A percentile compares a stretch with the other conserved stretches of the same genome.
Evolutionary conservation across 73 alveolate genomes (phyloP).

Genomic region (Uronychia binucleata): DNA sequence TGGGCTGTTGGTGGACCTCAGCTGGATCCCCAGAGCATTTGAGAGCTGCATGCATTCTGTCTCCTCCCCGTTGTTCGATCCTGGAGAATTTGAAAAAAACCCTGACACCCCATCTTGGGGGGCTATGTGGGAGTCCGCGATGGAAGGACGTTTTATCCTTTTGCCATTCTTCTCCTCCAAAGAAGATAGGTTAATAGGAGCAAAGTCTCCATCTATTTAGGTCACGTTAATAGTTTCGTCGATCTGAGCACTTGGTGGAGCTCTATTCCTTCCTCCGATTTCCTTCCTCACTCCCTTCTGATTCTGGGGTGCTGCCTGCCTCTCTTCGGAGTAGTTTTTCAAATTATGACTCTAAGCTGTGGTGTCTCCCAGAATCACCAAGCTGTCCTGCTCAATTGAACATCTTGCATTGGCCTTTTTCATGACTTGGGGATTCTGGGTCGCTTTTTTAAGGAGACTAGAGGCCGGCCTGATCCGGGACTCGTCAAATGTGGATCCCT

Average conservation of each 20-base stretch:
- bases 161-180: too few relatives aligned
- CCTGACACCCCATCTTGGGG: not conserved
- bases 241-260: too few relatives aligned
- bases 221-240: too few relatives aligned
- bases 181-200: too few relatives aligned
- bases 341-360: not conserved
- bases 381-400: not conserved
- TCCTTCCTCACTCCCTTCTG: too few relatives aligned
- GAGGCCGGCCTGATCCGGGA: not conserved
- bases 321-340: too few relatives aligned
- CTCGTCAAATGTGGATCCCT: too few relatives aligned
- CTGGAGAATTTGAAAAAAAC: not conserved
- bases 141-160: too few relatives aligned
- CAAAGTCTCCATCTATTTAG: too few relatives aligned
- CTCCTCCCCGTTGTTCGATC: not conserved
- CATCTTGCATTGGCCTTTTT: not conserved
- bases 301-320: too few relatives aligned
- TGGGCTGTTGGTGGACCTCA: not conserved
- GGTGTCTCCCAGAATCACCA: not conserved
- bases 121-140: too few relatives aligned
- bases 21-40: not conserved
- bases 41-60: not conserved
- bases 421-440: not conserved
- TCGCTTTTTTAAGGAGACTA: not conserved
- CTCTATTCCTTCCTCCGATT: too few relatives aligned